Evolutionary conservation across 495 filamentous ascomycete species (phyloP).

Genomic region (Trichoderma gamsii): DNA sequence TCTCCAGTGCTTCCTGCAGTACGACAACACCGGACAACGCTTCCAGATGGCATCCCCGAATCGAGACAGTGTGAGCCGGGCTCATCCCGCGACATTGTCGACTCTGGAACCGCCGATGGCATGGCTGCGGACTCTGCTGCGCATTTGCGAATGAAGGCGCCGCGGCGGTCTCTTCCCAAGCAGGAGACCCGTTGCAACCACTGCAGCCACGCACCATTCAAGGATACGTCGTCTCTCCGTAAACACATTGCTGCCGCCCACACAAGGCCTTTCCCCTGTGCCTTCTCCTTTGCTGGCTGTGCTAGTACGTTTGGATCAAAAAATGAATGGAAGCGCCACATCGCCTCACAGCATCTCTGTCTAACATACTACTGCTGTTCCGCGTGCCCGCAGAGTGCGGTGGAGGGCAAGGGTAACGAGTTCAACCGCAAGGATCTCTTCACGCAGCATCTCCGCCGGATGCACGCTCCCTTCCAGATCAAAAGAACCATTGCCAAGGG

Average conservation of each 20-base stretch:
- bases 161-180: constrained; percentile 28
- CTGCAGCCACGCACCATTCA: constrained; percentile 53
- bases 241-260: constrained; percentile 57
- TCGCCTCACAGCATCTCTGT: constrained; percentile 81
- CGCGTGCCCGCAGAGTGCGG: constrained; percentile 59
- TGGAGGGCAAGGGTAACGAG: constrained; percentile 53
- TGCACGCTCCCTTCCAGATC: constrained; percentile 62
- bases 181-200: constrained; percentile 50
- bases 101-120: constrained; percentile 35
- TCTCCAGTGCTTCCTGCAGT: constrained; percentile 16
- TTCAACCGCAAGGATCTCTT: constrained; percentile 94
- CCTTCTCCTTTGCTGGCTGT: constrained; percentile 81
- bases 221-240: constrained; percentile 50
- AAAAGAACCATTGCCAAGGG: constrained; percentile 44
- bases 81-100: constrained; percentile 35
- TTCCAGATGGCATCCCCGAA: constrained; percentile 31
- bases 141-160: constrained; percentile 7
- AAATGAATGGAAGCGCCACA: constrained; percentile 92
- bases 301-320: constrained; percentile 80
- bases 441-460: constrained; percentile 87
- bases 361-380: constrained; percentile 78
- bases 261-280: constrained; percentile 73
- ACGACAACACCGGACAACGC: constrained; percentile 21
- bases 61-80: constrained; percentile 36
- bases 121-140: constrained; percentile 25